Evolutionary conservation across 1,284 basidiomycete genomes (phyloP).

Genomic region (Testicularia cyperi): DNA sequence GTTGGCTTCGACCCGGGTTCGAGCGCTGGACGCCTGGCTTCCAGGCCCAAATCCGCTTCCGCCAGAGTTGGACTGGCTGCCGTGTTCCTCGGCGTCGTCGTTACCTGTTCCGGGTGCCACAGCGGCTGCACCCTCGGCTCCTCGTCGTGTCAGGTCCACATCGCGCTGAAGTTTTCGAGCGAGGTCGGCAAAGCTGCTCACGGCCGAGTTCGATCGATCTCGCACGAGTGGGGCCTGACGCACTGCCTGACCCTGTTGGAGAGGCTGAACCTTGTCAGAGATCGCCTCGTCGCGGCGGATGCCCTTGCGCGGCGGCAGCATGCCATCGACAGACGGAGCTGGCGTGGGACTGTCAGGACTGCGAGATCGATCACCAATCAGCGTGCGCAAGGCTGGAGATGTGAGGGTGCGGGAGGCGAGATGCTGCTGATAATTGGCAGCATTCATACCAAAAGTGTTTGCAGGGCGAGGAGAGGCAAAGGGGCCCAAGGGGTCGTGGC

Average conservation of each 20-base stretch:
- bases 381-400: slow-evolving; percentile 29
- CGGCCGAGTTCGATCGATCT: slow-evolving; percentile 4
- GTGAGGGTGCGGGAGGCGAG: slow-evolving; percentile 31
- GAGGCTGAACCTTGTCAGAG: background rate
- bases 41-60: slow-evolving; percentile 38
- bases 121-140: slow-evolving; percentile 1
- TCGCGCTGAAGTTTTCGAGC: slow-evolving; percentile 32
- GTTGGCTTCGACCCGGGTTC: slow-evolving; percentile 22
- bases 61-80: slow-evolving; percentile 33
- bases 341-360: slow-evolving; percentile 39
- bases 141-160: slow-evolving; percentile 22
- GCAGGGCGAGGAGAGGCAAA: slow-evolving; percentile 24
- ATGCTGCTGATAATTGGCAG: slow-evolving; percentile 37
- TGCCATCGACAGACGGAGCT: slow-evolving; percentile 28
- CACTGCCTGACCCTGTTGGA: slow-evolving; percentile 11
- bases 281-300: slow-evolving; percentile 1
- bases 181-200: slow-evolving; percentile 31
- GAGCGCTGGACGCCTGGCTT: slow-evolving; percentile 36
- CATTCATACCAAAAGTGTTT: slow-evolving; percentile 30
- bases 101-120: too few relatives aligned
- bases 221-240: slow-evolving; percentile 1
- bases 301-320: slow-evolving; percentile 12
- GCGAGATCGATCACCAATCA: slow-evolving; percentile 36
- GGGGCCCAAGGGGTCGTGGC: slow-evolving; percentile 17
- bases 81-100: slow-evolving; percentile 24